These are phyloP conservation scores for Wickerhamiella azymoides DNA, from an alignment of 805 yeast genomes.

Conservation along the genomic window DNA sequence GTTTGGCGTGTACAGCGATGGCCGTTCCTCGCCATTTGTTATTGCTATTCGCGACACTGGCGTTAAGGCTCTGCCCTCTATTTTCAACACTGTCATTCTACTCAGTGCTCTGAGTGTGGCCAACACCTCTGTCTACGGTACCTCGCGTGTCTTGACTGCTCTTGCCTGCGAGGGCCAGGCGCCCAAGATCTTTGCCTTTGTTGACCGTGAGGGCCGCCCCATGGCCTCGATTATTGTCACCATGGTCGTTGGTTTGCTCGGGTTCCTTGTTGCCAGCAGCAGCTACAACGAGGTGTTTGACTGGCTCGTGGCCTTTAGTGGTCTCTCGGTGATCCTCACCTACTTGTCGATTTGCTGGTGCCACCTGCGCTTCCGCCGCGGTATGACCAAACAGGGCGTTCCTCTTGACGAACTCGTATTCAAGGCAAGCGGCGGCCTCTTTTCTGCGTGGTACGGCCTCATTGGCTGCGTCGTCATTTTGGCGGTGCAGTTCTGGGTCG, in stretches of 20 bases:
- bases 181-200: constrained; percentile 43
- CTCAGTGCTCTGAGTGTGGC: constrained; percentile 56
- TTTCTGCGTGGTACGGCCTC: constrained; percentile 45
- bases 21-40: constrained; percentile 55
- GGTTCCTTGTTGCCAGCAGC: constrained; percentile 41
- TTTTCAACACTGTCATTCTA: constrained; percentile 55
- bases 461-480: constrained; percentile 37
- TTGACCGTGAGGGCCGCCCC: constrained; percentile 62
- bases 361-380: constrained; percentile 31
- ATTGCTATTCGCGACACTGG: constrained; percentile 53
- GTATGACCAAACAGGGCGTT: constrained; percentile 43
- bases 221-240: constrained; percentile 39
- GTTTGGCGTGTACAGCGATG: constrained; percentile 39
- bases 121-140: constrained; percentile 50
- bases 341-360: constrained; percentile 13
- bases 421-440: constrained; percentile 42
- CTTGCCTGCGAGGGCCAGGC: constrained; percentile 53
- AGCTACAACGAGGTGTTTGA: constrained; percentile 17
- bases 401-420: constrained; percentile 42
- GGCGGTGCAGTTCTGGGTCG: constrained; percentile 54
- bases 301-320: constrained; percentile 19
- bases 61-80: constrained; percentile 47
- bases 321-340: constrained; percentile 16
- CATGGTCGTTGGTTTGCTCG: constrained; percentile 34
- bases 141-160: constrained; percentile 52